Base-by-base conservation (phyloP, 208 protist species). In the Acanthamoeba castellanii region DNA sequence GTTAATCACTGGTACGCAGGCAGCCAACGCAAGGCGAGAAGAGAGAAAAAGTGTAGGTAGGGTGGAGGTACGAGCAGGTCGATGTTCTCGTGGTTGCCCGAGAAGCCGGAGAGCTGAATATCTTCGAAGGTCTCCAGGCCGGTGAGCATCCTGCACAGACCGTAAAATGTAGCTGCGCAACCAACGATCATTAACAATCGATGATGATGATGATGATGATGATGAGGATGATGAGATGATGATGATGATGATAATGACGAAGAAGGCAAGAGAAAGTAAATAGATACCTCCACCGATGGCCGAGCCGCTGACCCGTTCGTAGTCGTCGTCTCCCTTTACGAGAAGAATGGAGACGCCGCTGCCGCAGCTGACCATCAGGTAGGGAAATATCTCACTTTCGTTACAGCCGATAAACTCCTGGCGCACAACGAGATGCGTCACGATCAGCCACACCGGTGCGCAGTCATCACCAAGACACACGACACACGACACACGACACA, bases 351-450 rank as follows among this genome's bases (percentile, higher is more conserved):
- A 99, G 78, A 99, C 99, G 47, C 99, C 99, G 13, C 98, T 99
- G 45, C 99, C 99, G 74, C 99, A 99, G 97, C 99, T 99, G 82
- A 99, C 98, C 59, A 99, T 96, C 27, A 99, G 94, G 95, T 99
- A 99, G 47, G 76, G 76, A 85, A 85, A 85, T 27, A 85, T 52
- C 16, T 85, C 76, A 25, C 76, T 52, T 45, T 85, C 76, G 47
- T 85, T 52, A 47, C 42, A 85, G 25, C 27, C 76, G 37, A 85
- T 85, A 32, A 85, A 85, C 37, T 85, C 76, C 76, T 85, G 76
- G 25, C 34, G 30, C 37, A 42, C 37, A 42, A 42, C 37, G 37
- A 42, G 37, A 42, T 42, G 37, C 37, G 37, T 42, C 37, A 42
- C 37, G 37, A 42, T 42, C 37, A 84, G 74, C n/a, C 22, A n/a